Percentiles rank a stretch among this genome's conserved stretches.
phyloP scores from a whole-genome alignment of 2,329 filamentous ascomycete genomes.

The Sclerotinia nivalis region DNA sequence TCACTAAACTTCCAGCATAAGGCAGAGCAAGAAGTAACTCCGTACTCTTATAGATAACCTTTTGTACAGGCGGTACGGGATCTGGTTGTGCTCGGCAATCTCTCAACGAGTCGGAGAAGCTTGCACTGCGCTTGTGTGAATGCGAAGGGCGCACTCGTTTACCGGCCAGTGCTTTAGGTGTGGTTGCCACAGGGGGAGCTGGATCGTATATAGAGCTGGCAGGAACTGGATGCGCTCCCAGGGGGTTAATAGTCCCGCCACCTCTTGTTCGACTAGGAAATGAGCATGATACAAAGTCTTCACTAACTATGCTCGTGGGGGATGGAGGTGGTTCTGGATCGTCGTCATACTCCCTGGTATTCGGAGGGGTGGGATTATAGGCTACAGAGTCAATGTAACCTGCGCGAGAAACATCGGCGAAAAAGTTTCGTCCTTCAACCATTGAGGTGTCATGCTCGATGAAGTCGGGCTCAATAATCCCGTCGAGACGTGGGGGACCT shows the following conservation, averaged over 20 bases:
- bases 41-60: conserved; percentile 53
- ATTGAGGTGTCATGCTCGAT: conserved; percentile 33
- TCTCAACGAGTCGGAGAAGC: conserved; percentile 80
- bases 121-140: conserved; percentile 80
- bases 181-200: conserved; percentile 56
- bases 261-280: conserved; percentile 56
- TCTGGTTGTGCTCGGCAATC: conserved; percentile 55
- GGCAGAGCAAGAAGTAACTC: conserved; percentile 63
- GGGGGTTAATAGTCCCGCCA: conserved; percentile 46
- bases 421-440: conserved; percentile 46
- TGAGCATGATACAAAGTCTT: conserved; percentile 64
- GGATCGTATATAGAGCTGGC: conserved; percentile 51
- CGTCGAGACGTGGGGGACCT: conserved; percentile 50
- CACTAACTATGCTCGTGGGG: conserved; percentile 58
- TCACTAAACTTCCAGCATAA: conserved; percentile 80
- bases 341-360: conserved; percentile 9
- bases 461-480: conserved; percentile 43
- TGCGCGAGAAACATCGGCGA: conserved; percentile 49
- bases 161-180: conserved; percentile 57
- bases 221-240: conserved; percentile 58
- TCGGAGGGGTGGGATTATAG: conserved; percentile 29
- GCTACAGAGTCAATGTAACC: conserved; percentile 52
- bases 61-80: conserved; percentile 49
- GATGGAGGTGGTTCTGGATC: conserved; percentile 47
- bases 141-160: conserved; percentile 60